Evolutionary conservation across 768 basidiomycete genomes (phyloP).

Genomic region (Steccherinum ochraceum): DNA sequence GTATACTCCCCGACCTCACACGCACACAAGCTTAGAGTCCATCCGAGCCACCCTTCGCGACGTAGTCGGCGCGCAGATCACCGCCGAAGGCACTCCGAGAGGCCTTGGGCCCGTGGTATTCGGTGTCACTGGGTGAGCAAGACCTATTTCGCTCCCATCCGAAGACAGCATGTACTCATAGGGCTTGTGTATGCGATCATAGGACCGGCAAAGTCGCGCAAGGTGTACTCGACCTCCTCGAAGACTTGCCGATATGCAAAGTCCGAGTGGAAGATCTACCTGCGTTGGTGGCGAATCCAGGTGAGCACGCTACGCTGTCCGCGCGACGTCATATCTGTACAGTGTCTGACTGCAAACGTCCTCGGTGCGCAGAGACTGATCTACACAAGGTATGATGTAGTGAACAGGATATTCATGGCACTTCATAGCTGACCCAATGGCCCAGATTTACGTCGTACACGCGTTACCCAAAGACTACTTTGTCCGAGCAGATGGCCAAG

Average conservation of each 20-base stretch:
- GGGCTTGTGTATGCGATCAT: not conserved
- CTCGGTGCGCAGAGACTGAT: constrained; percentile 37
- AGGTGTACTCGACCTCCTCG: constrained; percentile 68
- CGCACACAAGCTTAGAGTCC: constrained; percentile 48
- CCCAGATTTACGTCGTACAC: constrained; percentile 72
- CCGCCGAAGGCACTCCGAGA: constrained; percentile 50
- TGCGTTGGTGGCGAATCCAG: constrained; percentile 43
- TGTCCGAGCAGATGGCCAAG: constrained; percentile 42
- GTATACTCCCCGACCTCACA: constrained; percentile 80
- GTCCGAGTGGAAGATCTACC: constrained; percentile 54
- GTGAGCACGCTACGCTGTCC: too few species aligned
- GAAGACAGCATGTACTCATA: not conserved
- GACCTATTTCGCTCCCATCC: too few species aligned
- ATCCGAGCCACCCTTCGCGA: constrained; percentile 50
- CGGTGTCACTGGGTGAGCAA: constrained; percentile 73
- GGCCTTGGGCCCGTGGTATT: constrained; percentile 72
- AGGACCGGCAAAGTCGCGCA: constrained; percentile 80
- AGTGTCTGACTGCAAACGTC: not conserved
- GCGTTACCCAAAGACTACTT: constrained; percentile 68
- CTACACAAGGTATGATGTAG: constrained; percentile 45
- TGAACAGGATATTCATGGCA: not conserved
- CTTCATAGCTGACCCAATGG: not conserved
- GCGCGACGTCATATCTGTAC: not conserved
- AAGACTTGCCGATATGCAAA: constrained; percentile 60
- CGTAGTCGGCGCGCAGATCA: constrained; percentile 50